Conservation (phyloP, 2,329 filamentous ascomycete genomes). For the Ascochyta lentis region DNA sequence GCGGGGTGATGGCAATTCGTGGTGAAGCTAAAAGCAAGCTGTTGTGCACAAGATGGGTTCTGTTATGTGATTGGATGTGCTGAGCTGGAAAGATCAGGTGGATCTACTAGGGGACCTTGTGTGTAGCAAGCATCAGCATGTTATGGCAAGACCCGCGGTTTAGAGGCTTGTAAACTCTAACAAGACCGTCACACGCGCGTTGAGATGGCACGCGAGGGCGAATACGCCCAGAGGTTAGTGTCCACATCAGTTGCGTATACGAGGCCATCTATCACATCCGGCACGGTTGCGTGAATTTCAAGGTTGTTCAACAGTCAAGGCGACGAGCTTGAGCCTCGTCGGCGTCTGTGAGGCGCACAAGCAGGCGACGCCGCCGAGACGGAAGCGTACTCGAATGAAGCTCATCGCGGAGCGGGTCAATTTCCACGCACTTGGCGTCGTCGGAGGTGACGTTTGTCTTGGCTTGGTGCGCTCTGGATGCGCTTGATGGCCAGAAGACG, state of each 20-base stretch:
- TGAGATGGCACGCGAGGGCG: not conserved
- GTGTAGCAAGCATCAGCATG: constrained; percentile 22
- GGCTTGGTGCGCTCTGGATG: constrained; percentile 1
- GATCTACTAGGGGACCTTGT: constrained; percentile 15
- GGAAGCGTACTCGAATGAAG: constrained; percentile 9
- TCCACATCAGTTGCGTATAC: too few species aligned
- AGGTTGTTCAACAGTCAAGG: not conserved
- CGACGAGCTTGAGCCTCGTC: constrained; percentile 1
- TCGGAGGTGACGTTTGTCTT: constrained; percentile 7
- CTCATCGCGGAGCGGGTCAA: constrained; percentile 8
- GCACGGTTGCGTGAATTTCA: constrained; percentile 1
- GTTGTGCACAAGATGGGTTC: not conserved
- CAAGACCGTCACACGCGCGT: constrained; percentile 4
- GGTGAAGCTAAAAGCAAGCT: constrained; percentile 3
- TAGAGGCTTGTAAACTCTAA: not conserved
- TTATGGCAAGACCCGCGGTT: constrained; percentile 3
- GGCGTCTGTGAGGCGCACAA: constrained; percentile 6
- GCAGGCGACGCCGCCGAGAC: constrained; percentile 9
- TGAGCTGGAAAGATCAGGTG: constrained; percentile 11
- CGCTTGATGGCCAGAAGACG: constrained; percentile 12
- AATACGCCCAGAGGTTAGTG: not conserved
- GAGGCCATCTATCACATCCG: not conserved
- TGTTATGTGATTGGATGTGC: constrained; percentile 1
- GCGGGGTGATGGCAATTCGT: constrained; percentile 1
- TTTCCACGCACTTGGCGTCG: constrained; percentile 12